phyloP scores from a whole-genome alignment of 768 basidiomycete species.

The Termitomyces sp. region DNA sequence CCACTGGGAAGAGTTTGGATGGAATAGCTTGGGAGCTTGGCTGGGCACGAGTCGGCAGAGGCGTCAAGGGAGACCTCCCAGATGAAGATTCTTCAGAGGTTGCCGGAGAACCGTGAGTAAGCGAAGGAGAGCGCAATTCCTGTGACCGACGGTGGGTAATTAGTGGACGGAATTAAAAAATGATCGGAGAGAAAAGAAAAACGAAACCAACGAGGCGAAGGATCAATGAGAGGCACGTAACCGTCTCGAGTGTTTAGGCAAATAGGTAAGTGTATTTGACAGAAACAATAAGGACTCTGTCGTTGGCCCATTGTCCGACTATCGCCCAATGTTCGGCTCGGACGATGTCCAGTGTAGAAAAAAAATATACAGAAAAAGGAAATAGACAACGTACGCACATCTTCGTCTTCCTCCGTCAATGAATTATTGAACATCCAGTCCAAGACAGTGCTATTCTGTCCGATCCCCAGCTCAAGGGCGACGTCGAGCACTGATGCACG shows the following conservation, averaged over 20 bases:
- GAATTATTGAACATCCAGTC: conserved; percentile 71
- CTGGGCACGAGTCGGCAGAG: conserved; percentile 9
- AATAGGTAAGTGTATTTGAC: not conserved
- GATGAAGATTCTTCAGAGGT: conserved; percentile 28
- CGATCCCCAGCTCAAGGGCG: conserved; percentile 63
- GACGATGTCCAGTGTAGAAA: not conserved
- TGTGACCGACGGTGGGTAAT: not conserved
- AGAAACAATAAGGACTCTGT: not conserved
- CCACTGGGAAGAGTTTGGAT: conserved; percentile 8
- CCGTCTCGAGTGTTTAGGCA: not conserved
- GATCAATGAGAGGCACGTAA: conserved; percentile 1
- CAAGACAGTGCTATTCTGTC: conserved; percentile 51
- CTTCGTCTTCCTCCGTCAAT: conserved; percentile 51
- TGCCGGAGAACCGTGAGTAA: conserved; percentile 28
- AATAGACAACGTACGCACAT: conserved; percentile 21
- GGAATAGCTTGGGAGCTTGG: conserved; percentile 9
- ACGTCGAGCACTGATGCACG: conserved; percentile 73
- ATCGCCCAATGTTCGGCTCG: not conserved
- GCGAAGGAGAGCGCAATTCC: conserved; percentile 20
- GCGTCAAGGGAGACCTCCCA: conserved; percentile 16
- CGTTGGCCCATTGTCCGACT: not conserved
- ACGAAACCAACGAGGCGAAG: not conserved
- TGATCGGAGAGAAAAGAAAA: not conserved
- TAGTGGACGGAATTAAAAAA: not conserved
- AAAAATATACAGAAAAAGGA: not conserved